phyloP scores from a whole-genome alignment of 371 early-diverging fungal genomes.

The Mucor plumbeus region DNA sequence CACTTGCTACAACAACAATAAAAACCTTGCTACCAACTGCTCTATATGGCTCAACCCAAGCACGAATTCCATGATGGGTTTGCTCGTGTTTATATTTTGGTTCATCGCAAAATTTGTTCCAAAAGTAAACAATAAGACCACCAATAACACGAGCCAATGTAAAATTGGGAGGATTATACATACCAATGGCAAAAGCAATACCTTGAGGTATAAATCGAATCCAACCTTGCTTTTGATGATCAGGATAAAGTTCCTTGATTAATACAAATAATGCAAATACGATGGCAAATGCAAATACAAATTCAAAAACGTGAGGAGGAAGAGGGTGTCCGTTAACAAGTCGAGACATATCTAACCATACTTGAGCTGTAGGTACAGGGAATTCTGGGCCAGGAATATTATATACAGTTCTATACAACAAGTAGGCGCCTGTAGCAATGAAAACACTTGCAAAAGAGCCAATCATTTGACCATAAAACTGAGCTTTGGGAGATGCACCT shows the following conservation, averaged over 20 bases:
- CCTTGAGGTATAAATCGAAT: constrained; percentile 68
- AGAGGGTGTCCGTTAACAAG: constrained; percentile 80
- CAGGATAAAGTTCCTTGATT: constrained; percentile 41
- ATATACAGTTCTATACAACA: constrained; percentile 75
- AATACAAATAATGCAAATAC: constrained; percentile 66
- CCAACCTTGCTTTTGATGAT: constrained; percentile 32
- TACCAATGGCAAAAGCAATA: constrained; percentile 85
- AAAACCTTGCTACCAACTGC: constrained; percentile 57
- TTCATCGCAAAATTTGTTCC: constrained; percentile 55
- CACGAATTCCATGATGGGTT: background rate
- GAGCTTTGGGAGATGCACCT: constrained; percentile 82
- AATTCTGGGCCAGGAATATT: constrained; percentile 75
- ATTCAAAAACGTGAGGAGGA: constrained; percentile 67
- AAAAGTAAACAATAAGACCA: constrained; percentile 54
- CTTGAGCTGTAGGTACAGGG: constrained; percentile 79
- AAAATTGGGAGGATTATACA: constrained; percentile 84
- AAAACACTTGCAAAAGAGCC: constrained; percentile 73
- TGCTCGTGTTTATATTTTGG: constrained; percentile 1
- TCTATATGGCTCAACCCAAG: constrained; percentile 33
- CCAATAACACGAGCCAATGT: constrained; percentile 79
- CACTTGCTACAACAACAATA: constrained; percentile 76
- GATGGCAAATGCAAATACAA: constrained; percentile 61
- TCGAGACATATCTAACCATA: constrained; percentile 83
- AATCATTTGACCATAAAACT: constrained; percentile 85
- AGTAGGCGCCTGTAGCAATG: constrained; percentile 64